These are phyloP conservation scores for Yarrowia divulgata DNA, from an alignment of 805 yeast genomes.

Conservation along the genomic window DNA sequence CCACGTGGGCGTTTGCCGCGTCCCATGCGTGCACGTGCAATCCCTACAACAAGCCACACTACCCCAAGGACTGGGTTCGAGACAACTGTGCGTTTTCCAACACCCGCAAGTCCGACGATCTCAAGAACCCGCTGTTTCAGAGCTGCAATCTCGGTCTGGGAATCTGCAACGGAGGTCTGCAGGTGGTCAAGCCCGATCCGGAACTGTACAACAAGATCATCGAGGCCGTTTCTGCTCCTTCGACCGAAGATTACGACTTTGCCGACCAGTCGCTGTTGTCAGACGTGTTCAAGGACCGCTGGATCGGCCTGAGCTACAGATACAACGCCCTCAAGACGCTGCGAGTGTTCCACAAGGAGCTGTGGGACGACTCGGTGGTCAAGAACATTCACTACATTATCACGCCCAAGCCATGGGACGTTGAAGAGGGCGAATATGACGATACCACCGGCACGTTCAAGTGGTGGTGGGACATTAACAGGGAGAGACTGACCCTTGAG, in stretches of 20 bases:
- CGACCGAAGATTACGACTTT: slow-evolving; percentile 57
- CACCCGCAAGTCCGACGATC: slow-evolving; percentile 46
- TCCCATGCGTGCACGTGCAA: slow-evolving; percentile 69
- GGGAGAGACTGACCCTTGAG: slow-evolving; percentile 40
- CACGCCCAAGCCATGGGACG: slow-evolving; percentile 69
- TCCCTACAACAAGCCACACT: slow-evolving; percentile 60
- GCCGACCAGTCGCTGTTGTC: slow-evolving; percentile 66
- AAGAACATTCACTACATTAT: slow-evolving; percentile 65
- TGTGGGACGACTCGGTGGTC: slow-evolving; percentile 59
- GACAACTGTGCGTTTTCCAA: slow-evolving; percentile 61
- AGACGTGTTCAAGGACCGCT: slow-evolving; percentile 59
- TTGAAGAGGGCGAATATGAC: slow-evolving; percentile 46
- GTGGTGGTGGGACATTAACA: slow-evolving; percentile 57
- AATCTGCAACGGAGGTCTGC: slow-evolving; percentile 67
- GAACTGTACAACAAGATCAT: slow-evolving; percentile 54
- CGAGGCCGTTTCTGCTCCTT: slow-evolving; percentile 53
- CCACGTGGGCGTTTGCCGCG: slow-evolving; percentile 58
- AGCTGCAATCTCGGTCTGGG: slow-evolving; percentile 52
- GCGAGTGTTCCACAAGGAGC: slow-evolving; percentile 54
- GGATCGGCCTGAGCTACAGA: slow-evolving; percentile 61
- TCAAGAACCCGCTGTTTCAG: slow-evolving; percentile 54
- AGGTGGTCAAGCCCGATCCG: slow-evolving; percentile 57
- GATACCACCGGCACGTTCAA: slow-evolving; percentile 59
- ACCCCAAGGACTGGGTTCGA: slow-evolving; percentile 61
- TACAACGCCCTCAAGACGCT: slow-evolving; percentile 67